A percentile compares a stretch with the other conserved stretches of the same genome.
These are phyloP conservation scores for Wolfiporia cocos DNA, from an alignment of 1,284 basidiomycete species.

Conservation along the genomic window DNA sequence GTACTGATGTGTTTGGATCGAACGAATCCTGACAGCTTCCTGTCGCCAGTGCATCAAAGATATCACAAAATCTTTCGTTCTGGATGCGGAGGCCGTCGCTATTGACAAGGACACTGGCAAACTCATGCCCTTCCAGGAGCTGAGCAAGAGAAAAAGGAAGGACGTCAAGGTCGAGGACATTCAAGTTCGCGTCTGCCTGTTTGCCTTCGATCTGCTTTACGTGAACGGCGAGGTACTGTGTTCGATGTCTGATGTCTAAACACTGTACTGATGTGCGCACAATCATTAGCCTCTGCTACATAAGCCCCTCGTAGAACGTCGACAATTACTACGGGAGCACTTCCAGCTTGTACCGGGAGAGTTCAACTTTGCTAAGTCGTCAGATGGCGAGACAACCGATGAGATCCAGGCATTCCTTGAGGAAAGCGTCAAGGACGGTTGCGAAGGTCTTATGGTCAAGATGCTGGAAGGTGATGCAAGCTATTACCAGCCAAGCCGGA, in stretches of 20 bases:
- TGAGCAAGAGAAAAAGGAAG: slow-evolving; percentile 93
- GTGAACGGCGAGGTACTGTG: slow-evolving; percentile 83
- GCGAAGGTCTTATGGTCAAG: slow-evolving; percentile 99
- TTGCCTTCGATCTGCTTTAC: slow-evolving; percentile 93
- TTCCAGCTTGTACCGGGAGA: slow-evolving; percentile 85
- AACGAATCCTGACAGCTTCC: slow-evolving; percentile 1
- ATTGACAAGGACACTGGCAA: slow-evolving; percentile 82
- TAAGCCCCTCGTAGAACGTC: slow-evolving; percentile 65
- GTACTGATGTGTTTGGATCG: slow-evolving; percentile 20
- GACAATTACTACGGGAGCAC: slow-evolving; percentile 72
- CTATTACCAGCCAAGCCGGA: slow-evolving; percentile 91
- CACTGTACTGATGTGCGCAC: neutral
- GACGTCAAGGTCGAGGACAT: slow-evolving; percentile 97
- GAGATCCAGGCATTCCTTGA: slow-evolving; percentile 96
- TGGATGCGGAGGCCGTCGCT: slow-evolving; percentile 96
- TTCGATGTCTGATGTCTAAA: neutral
- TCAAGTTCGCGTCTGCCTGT: slow-evolving; percentile 91
- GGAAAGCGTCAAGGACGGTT: slow-evolving; percentile 91
- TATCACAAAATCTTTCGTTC: slow-evolving; percentile 80
- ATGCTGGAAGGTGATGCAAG: slow-evolving; percentile 91
- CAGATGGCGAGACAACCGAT: slow-evolving; percentile 86
- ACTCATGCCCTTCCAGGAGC: slow-evolving; percentile 96
- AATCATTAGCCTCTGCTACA: slow-evolving; percentile 55
- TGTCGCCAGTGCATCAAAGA: slow-evolving; percentile 76
- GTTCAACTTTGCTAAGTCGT: slow-evolving; percentile 89